Evolutionary conservation across 2,329 filamentous ascomycete genomes (phyloP), one percentile per base, ranked within the genome.

Genomic region (Aspergillus fructus): DNA sequence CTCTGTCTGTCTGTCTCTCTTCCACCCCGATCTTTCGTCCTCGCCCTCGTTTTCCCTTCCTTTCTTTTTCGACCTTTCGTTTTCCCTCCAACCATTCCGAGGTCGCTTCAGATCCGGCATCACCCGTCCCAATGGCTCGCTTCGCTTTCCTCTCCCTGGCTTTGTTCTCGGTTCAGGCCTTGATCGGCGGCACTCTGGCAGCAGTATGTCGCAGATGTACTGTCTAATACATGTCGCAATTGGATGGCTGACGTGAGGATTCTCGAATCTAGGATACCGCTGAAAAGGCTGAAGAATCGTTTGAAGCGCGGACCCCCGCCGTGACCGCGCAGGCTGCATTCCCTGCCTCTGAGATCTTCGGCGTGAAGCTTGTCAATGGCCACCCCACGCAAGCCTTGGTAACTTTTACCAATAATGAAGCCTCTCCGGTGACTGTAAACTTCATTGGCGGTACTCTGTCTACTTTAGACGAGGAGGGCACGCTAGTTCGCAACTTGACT

Each of bases 361-460:
- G 93, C 68, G 87, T 97, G 67, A 96, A 96, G 85, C 87, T 97
- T 66, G 85, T 97, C 81, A 99, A 99, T 74, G 91, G 92, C 70
- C 88, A 89, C 64, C 86, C 91, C 42, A 96, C 92, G 62, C 86
- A 90, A 75, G 89, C 92, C 37, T 78, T 96, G 53, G 79, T 99
- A 67, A 87, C 91, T 69, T 82, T 99, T 73, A 85, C 82, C 74
- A 99, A 99, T 81, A 82, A 90, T 61, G 94, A 99, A 78, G 81
- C 85, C 12, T 81, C 82, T 52, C 84, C 92, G 23, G 84, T 99
- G 70, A 84, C 83, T 61, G 81, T 99, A 59, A 83, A 87, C 71
- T 84, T 96, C 67, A 78, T 97, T 46, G 88, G 88, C 45, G 94
- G 93, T 63, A 84, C 85, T 62, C 84, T 99, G 60, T 80, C 81